Base-by-base conservation (phyloP, 176 grass and related monocot species). In the Hyparrhenia diplandra region DNA sequence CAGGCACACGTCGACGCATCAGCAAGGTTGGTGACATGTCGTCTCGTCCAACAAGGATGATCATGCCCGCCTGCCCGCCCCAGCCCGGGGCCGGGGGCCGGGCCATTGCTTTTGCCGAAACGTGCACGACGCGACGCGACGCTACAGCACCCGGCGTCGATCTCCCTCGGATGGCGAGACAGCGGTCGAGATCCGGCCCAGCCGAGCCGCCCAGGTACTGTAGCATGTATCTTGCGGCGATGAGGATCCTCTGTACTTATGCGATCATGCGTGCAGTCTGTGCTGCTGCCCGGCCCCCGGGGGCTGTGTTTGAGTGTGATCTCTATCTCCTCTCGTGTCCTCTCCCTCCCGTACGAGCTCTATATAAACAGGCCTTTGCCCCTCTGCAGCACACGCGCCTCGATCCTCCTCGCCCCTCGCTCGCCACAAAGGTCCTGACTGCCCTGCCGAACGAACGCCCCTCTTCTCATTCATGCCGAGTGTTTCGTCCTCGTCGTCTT, bases 371-470 rank as follows among this genome's bases (percentile, higher is more conserved):
- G 24, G 6, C 34, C 31, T 36, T 32, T n/a, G 20, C 40, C 58
- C 43, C 41, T 29, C 25, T 10, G 58, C 51, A 77, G 18, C 31
- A 32, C 2, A 32, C 81, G 64, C 63, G 18, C 35, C 55, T 78
- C 83, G 63, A 68, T 68, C 82, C 46, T 83, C 78, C 65, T 64
- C 82, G 76, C 46, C 67, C 17, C 12, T 46, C 31, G 64, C 59
- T 67, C 5, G 29, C 73, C 58, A 10, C 85, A n/a, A 76, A 51
- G 31, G 93, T n/a, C n/a, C n/a, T n/a, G n/a, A n/a, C n/a, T n/a
- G 93, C 93, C 88, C 31, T 83, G 59, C n/a, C 85, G 77, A 68
- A 68, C 54, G n/a, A 68, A 32, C 31, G 31, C 68, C 54, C 24
- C 41, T 49, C 24, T 35, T 30, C 24, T n/a, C 24, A 2, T 14